Evolutionary conservation across 2,329 filamentous ascomycete species (phyloP), one percentile per base, ranked within the genome.

Genomic region (Lachnellula suecica): DNA sequence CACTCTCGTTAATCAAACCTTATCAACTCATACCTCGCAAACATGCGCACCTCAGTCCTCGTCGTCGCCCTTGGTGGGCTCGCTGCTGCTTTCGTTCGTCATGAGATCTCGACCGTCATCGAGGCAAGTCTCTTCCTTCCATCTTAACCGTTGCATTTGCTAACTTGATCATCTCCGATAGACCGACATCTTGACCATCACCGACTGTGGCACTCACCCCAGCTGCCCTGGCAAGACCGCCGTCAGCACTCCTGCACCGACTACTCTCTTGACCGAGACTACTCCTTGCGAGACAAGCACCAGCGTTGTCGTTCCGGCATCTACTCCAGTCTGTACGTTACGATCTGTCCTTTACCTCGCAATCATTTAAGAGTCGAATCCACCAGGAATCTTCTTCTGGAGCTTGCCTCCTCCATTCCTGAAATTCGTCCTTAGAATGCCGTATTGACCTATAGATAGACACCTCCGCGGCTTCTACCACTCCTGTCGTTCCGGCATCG

Each of bases 31-130:
- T 11, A 15, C 24, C 35, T 23, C 9, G 44, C 47, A 9, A 17
- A 37, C 19, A 60, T 60, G 58, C 58, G 56, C 49, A 20, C 50
- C 50, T 55, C 58, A 40, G 46, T 44, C 40, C 34, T 59, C 48
- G 15, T 56, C 52, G 44, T 52, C 22, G 40, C 40, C 22, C 24
- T 42, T 15, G 20, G 40, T 37, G 47, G 45, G 37, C 45, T 54
- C 27, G 42, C 43, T 34, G 49, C 44, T 37, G 13, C 47, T 35
- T 17, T 50, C 41, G 22, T 38, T n/a, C 43, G 43, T 44, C 13
- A 51, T 17, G 51, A 42, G 17, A 15, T 24, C 24, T 27, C 35
- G 19, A 54, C 51, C 24, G 43, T 48, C 31, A 45, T 43, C 5
- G 44, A 51, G 24, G n/a, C n/a, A n/a, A n/a, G n/a, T n/a, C n/a